Percentiles rank a stretch among this genome's conserved stretches.
These are phyloP conservation scores for Panaeolus papilionaceus DNA, from an alignment of 768 basidiomycete genomes.

Conservation along the genomic window DNA sequence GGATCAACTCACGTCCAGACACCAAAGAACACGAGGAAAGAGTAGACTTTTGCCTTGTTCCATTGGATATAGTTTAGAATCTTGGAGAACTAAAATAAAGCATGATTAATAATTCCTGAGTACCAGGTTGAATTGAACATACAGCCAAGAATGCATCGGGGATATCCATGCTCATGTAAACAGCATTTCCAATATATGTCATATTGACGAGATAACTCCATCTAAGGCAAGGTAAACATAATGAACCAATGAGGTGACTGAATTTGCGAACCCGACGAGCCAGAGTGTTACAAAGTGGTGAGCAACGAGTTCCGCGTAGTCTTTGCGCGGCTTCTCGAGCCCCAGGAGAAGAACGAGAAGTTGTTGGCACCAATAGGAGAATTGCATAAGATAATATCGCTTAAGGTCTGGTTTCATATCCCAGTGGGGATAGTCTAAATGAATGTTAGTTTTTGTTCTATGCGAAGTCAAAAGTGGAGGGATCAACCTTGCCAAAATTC, in stretches of 20 bases:
- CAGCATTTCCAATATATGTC: conserved; percentile 88
- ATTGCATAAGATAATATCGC: conserved; percentile 92
- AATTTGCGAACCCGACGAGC: conserved; percentile 76
- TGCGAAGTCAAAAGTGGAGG: not conserved
- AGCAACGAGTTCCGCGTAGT: conserved; percentile 83
- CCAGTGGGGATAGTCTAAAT: conserved; percentile 82
- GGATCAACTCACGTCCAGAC: conserved; percentile 78
- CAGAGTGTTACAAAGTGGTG: conserved; percentile 96
- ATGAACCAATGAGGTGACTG: not conserved
- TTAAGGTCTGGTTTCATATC: conserved; percentile 87
- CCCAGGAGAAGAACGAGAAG: conserved; percentile 82
- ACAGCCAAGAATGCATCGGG: conserved; percentile 91
- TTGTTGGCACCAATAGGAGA: conserved; percentile 95
- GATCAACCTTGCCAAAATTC: conserved; percentile 82
- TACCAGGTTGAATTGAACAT: conserved; percentile 32
- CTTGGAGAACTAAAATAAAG: conserved; percentile 70
- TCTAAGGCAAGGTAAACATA: conserved; percentile 42
- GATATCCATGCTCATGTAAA: conserved; percentile 97
- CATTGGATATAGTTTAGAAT: conserved; percentile 85
- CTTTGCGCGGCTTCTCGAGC: conserved; percentile 95
- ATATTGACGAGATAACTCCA: conserved; percentile 86
- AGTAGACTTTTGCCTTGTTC: conserved; percentile 62
- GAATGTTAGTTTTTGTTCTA: not conserved
- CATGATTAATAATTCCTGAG: conserved; percentile 14
- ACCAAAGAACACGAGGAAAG: conserved; percentile 69